phyloP scores from a whole-genome alignment of 2,329 filamentous ascomycete species.

The Diaporthe amygdali region DNA sequence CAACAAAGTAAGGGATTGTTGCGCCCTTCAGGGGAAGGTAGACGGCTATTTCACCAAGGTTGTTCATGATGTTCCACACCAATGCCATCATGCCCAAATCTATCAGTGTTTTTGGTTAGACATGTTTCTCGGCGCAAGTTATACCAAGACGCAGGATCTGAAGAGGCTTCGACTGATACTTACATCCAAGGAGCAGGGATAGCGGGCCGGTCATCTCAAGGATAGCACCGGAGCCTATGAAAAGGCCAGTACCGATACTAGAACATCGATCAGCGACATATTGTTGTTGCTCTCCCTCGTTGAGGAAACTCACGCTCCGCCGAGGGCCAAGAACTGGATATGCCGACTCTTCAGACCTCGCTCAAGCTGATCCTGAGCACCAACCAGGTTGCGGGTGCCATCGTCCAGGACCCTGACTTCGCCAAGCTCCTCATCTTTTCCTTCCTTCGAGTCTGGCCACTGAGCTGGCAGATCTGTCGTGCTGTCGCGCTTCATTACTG shows the following conservation, averaged over 20 bases:
- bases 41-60: constrained; percentile 75
- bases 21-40: constrained; percentile 79
- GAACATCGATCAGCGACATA: constrained; percentile 37
- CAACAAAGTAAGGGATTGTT: constrained; percentile 76
- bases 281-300: not conserved
- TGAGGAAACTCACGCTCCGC: constrained; percentile 22
- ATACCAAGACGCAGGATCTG: not conserved
- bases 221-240: constrained; percentile 70
- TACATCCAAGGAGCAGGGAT: constrained; percentile 64
- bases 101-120: not conserved
- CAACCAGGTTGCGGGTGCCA: constrained; percentile 21
- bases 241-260: constrained; percentile 76
- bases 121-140: too few species aligned
- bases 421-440: constrained; percentile 22
- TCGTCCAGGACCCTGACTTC: constrained; percentile 16
- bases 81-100: constrained; percentile 74
- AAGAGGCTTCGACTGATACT: not conserved
- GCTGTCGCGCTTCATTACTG: constrained; percentile 19
- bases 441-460: constrained; percentile 16
- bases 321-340: constrained; percentile 26
- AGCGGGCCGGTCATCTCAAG: constrained; percentile 69
- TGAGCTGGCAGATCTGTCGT: not conserved
- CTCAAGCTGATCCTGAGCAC: constrained; percentile 25
- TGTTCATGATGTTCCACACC: constrained; percentile 77
- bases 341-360: constrained; percentile 26